These are phyloP conservation scores for Stephania cephalantha DNA, from an alignment of 164 flowering plant species.

Conservation along the genomic window DNA sequence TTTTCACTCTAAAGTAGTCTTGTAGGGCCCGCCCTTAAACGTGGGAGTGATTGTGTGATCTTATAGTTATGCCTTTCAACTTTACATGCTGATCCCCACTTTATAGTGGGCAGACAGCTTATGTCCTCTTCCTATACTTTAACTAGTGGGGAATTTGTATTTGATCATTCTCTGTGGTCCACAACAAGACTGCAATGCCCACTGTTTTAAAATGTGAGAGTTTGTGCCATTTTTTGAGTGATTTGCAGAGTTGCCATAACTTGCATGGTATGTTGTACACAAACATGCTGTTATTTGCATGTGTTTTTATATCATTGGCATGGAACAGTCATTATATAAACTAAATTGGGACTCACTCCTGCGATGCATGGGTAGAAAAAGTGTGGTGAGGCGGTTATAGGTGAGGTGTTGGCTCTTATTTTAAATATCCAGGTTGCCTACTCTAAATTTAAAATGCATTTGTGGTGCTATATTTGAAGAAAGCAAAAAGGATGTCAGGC, in stretches of 20 bases:
- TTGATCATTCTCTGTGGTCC: background rate
- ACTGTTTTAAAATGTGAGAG: background rate
- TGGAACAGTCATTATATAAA: background rate
- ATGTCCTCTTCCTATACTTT: background rate
- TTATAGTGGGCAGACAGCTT: background rate
- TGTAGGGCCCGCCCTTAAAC: conserved; percentile 4
- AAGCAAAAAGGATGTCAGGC: too few species aligned
- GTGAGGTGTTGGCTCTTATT: too few species aligned
- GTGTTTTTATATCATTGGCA: background rate
- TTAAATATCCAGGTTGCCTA: too few species aligned
- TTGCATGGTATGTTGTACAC: background rate
- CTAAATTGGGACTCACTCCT: too few species aligned
- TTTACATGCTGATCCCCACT: background rate
- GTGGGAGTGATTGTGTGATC: background rate
- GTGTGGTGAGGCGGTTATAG: too few species aligned
- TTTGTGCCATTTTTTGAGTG: background rate
- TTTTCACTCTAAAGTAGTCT: background rate
- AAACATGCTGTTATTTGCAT: background rate
- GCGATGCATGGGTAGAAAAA: too few species aligned
- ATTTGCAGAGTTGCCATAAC: background rate
- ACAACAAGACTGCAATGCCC: background rate
- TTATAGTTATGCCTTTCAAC: background rate
- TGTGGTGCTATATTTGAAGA: too few species aligned
- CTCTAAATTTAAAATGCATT: too few species aligned
- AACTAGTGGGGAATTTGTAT: background rate